Percentiles rank a stretch among this genome's conserved stretches.
These are phyloP conservation scores for Camelina laxa DNA, from an alignment of 345 rosid genomes.

Conservation along the genomic window DNA sequence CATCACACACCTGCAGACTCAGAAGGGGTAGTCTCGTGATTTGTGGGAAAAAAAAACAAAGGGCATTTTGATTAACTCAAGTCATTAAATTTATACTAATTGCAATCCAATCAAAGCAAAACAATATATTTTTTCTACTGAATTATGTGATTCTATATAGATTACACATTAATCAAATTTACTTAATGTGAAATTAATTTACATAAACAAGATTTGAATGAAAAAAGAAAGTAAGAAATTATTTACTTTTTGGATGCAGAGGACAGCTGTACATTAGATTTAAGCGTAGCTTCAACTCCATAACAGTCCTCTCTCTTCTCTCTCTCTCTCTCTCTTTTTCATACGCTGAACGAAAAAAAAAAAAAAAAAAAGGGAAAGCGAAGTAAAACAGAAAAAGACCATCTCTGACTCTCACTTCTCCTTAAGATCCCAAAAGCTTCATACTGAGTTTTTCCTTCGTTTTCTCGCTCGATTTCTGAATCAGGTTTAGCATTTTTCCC, in stretches of 20 bases:
- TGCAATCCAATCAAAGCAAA: not conserved
- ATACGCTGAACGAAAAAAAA: slow-evolving; percentile 7
- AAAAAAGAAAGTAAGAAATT: not conserved
- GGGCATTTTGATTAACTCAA: not conserved
- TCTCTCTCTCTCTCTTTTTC: too few species aligned
- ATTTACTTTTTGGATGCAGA: not conserved
- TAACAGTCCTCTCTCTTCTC: slow-evolving; percentile 38
- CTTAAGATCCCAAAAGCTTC: slow-evolving; percentile 37
- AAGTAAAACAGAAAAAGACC: slow-evolving; percentile 40
- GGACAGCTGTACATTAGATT: slow-evolving; percentile 45
- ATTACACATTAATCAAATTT: not conserved
- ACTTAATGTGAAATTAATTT: not conserved
- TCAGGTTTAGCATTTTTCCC: slow-evolving; percentile 23
- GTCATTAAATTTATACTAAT: not conserved
- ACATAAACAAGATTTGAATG: not conserved
- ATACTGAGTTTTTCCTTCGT: slow-evolving; percentile 3
- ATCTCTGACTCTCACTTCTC: slow-evolving; percentile 41
- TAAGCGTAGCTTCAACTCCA: slow-evolving; percentile 48
- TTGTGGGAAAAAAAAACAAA: not conserved
- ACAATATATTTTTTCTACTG: not conserved
- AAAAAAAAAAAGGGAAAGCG: slow-evolving; percentile 25
- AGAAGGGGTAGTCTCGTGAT: not conserved
- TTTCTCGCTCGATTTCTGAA: slow-evolving; percentile 9
- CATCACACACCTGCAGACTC: slow-evolving; percentile 11
- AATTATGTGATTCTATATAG: not conserved